Base-by-base conservation (phyloP, 2,329 filamentous ascomycete species). In the Penicillium sp. region DNA sequence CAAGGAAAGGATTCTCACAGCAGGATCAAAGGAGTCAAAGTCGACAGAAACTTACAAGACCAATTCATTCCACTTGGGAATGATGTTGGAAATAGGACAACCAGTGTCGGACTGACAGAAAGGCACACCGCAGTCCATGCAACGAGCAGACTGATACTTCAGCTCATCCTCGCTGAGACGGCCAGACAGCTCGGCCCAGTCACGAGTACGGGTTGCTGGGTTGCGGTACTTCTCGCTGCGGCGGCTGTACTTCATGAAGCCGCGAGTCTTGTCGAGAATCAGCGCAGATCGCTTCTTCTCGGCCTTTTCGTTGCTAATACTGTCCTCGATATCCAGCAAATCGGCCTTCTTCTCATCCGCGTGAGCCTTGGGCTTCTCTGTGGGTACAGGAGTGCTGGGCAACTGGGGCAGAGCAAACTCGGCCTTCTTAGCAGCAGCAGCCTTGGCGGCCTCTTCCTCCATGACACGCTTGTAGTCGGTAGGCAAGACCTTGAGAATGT, bases 101-200 rank as follows among this genome's bases (percentile, higher is more conserved):
- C 91, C 91, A 55, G 88, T 90, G 60, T 97, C 91, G 18, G 90
- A 95, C 71, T 97, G 91, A 63, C 91, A 97, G 80, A 97, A 97
- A 1, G 91, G 91, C 52, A 97, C 90, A 81, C 91, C 91, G 53
- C 91, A 97, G 74, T 97, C 91, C 91, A 97, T 97, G 77, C 91
- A 97, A 56, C 91, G 88, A 52, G 91, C 91, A 40, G 90, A 86
- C 72, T 97, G 91, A 66, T 95, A 96, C 76, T 96, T 96, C 56
- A 96, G 82, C 73, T 95, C 90, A 59, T 96, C 91, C 70, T 95
- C 90, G 56, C 88, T 89, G 42, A 97, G 80, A 49, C 91, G 86
- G 62, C 82, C 82, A 50, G 85, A 93, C 40, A 97, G 80, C 73
- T 97, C 91, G 36, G 86, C 86, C 90, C 90, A 97, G 66, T 97